Conservation (phyloP, 139 green algal species). For the Nannochloris sp. region DNA sequence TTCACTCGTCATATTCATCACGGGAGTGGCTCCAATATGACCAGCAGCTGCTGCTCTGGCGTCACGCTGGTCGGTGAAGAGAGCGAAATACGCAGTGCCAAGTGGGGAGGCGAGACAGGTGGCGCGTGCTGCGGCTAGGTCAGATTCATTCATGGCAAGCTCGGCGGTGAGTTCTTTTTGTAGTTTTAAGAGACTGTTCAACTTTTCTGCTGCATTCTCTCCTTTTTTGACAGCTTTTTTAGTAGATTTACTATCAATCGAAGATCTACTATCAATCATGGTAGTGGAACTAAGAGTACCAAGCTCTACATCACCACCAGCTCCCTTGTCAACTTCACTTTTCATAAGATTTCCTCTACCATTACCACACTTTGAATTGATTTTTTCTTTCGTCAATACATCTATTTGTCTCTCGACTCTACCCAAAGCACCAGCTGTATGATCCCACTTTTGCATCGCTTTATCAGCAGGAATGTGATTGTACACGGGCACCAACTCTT, state of each 20-base stretch:
- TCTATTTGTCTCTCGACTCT: neutral
- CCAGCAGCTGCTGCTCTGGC: neutral
- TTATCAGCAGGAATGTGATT: neutral
- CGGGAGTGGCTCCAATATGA: neutral
- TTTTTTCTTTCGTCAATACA: too few relatives aligned
- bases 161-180: neutral
- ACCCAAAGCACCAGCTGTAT: neutral
- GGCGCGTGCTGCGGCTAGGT: neutral
- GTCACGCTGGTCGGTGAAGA: neutral
- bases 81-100: neutral
- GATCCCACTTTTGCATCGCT: neutral
- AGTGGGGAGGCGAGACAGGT: neutral
- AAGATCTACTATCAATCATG: too few relatives aligned
- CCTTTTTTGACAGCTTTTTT: neutral
- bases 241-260: neutral
- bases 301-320: too few relatives aligned
- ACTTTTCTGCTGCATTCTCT: neutral
- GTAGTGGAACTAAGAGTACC: too few relatives aligned
- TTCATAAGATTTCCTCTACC: too few relatives aligned
- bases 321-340: too few relatives aligned
- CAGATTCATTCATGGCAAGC: neutral
- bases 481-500: neutral
- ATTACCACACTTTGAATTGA: too few relatives aligned
- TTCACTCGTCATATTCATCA: neutral
- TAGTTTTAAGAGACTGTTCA: neutral